A percentile compares a stretch with the other conserved stretches of the same genome.
phyloP scores from a whole-genome alignment of 176 grass and related monocot genomes.

The Cymbopogon citratus region DNA sequence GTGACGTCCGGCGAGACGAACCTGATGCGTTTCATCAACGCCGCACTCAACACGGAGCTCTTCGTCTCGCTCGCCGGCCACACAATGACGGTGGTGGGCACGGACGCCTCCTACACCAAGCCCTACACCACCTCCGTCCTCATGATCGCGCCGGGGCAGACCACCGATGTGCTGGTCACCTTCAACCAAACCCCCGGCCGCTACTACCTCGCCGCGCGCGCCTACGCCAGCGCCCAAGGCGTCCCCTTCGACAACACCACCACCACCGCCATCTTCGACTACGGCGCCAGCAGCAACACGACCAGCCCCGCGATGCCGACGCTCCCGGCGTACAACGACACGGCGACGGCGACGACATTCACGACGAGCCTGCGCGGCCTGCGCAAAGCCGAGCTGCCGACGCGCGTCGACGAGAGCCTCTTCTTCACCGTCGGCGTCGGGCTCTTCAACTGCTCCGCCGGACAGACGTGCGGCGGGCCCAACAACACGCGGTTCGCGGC shows the following conservation, averaged over 20 bases:
- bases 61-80: conserved; percentile 77
- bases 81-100: conserved; percentile 75
- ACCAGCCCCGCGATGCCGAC: conserved; percentile 37
- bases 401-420: conserved; percentile 64
- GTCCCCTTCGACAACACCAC: conserved; percentile 86
- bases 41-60: conserved; percentile 81
- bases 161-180: conserved; percentile 84
- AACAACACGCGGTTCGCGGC: conserved; percentile 77
- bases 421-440: conserved; percentile 87
- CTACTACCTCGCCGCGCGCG: conserved; percentile 78
- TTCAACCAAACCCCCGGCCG: conserved; percentile 43
- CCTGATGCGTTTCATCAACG: conserved; percentile 83
- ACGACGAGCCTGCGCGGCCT: conserved; percentile 46
- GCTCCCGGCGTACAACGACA: conserved; percentile 87
- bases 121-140: conserved; percentile 55
- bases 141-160: conserved; percentile 80
- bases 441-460: conserved; percentile 52
- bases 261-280: conserved; percentile 72
- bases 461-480: conserved; percentile 56
- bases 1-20: conserved; percentile 82
- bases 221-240: conserved; percentile 75
- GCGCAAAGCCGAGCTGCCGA: conserved; percentile 30
- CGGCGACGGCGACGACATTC: conserved; percentile 51
- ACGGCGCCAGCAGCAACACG: conserved; percentile 3
- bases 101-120: conserved; percentile 89